Evolutionary conservation across 2,329 filamentous ascomycete species (phyloP).

Genomic region (Aspergillus sp.): DNA sequence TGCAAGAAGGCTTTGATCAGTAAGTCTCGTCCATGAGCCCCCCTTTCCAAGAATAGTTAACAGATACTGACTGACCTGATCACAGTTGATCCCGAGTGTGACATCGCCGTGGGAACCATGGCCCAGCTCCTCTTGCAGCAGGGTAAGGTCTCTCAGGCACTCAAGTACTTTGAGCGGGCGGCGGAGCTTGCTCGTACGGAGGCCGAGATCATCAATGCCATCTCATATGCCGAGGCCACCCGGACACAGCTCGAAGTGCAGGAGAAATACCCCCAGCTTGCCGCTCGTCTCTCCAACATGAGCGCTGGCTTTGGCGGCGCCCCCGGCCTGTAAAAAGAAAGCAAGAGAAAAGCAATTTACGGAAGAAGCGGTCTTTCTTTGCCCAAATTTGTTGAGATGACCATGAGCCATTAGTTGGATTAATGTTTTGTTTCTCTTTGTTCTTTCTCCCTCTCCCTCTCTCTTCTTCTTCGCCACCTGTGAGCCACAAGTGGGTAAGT

Average conservation of each 20-base stretch:
- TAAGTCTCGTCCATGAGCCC: constrained; percentile 52
- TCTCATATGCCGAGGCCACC: constrained; percentile 96
- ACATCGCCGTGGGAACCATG: constrained; percentile 98
- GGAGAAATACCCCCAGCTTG: constrained; percentile 80
- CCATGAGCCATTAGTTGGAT: constrained; percentile 5
- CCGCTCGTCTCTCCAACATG: constrained; percentile 67
- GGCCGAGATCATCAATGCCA: constrained; percentile 90
- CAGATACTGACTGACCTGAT: constrained; percentile 12
- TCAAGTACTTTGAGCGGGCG: constrained; percentile 95
- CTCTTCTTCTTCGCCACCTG: not conserved
- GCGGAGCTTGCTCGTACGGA: constrained; percentile 93
- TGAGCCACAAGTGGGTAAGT: constrained; percentile 3
- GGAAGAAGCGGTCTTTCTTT: not conserved
- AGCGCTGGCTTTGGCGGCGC: constrained; percentile 40
- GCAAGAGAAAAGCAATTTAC: not conserved
- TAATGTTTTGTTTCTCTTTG: constrained; percentile 12
- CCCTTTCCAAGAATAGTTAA: not conserved
- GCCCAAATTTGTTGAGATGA: not conserved
- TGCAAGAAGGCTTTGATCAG: constrained; percentile 97
- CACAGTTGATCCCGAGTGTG: constrained; percentile 93
- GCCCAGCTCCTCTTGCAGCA: constrained; percentile 95
- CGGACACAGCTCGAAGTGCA: constrained; percentile 92
- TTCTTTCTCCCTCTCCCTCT: constrained; percentile 7
- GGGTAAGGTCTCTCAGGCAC: constrained; percentile 91
- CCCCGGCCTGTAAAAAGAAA: constrained; percentile 32